Evolutionary conservation across 176 grass and related monocot species (phyloP), one percentile per base, ranked within the genome.

Genomic region (Typha latifolia): DNA sequence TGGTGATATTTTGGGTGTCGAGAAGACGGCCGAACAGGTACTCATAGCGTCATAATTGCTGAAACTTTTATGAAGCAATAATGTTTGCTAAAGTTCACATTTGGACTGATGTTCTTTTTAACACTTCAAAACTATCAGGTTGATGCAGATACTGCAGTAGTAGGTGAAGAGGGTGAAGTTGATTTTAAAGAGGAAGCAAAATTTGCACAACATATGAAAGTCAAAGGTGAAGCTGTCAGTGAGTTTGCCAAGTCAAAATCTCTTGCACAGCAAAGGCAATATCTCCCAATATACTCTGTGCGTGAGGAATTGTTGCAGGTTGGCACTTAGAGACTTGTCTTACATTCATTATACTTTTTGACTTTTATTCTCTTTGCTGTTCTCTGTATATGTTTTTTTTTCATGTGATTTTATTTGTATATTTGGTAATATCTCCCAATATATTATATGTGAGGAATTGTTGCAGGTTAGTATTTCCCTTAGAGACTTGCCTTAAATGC

Each of bases 181-280:
- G 82, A 97, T 90, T 97, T 93, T 66, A 97, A 93, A 74, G 83
- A 90, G 57, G 94, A 97, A 48, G 94, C 89, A 9, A 97, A 97
- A 59, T 97, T 97, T 82, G 87, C 85, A 59, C 86, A 86, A 62
- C 94, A 97, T 70, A 66, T 97, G 83, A 89, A 92, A 56, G 86
- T 82, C 63, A 97, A 97, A 67, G 78, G 66, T 78, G 89, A 97
- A 69, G 94, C 85, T 63, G 94, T 97, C n/a, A 93, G 94, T 81
- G 94, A 97, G 31, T 97, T 97, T 82, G 94, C 94, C 31, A 92
- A 69, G 80, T 90, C 81, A 77, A 97, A 92, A 81, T 97, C 94
- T 68, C 70, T 97, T 84, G 73, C 83, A 79, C 89, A 97, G 70
- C 94, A 97, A 76, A 89, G 94, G 64, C 94, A 97, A 23, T 97